phyloP scores from a whole-genome alignment of 83 land plant species.

The Diphasiastrum complanatum region DNA sequence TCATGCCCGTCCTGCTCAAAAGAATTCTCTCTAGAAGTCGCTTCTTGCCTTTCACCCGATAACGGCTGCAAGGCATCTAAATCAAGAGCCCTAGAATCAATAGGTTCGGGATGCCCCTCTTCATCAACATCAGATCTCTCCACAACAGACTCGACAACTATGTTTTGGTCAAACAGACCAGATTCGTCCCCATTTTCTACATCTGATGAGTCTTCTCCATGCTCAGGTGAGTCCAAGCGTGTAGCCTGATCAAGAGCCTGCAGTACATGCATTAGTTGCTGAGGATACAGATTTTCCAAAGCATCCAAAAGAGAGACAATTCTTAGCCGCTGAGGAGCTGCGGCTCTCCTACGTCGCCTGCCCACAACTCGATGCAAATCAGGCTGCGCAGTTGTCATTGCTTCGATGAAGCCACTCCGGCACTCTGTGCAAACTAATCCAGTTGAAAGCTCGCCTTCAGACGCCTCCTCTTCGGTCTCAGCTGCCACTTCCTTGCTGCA shows the following conservation, averaged over 20 bases:
- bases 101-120: background rate
- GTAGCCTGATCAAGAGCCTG: background rate
- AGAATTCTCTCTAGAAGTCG: background rate
- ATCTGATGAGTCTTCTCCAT: too few species aligned
- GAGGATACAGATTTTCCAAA: background rate
- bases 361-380: background rate
- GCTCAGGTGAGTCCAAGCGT: background rate
- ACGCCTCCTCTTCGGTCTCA: background rate
- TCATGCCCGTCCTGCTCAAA: background rate
- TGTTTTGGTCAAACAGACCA: too few species aligned
- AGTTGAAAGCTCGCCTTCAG: background rate
- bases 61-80: background rate
- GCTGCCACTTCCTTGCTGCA: slow-evolving; percentile 1
- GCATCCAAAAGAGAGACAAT: background rate
- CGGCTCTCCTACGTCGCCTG: background rate
- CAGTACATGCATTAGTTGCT: slow-evolving; percentile 2
- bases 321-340: background rate
- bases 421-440: background rate
- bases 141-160: too few species aligned
- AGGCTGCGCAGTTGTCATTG: background rate
- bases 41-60: background rate
- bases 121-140: slow-evolving; percentile 1
- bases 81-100: background rate
- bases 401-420: slow-evolving; percentile 2
- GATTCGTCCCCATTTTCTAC: too few species aligned